These are phyloP conservation scores for Dichotomocladium elegans DNA, from an alignment of 371 early-diverging fungal species.

Conservation along the genomic window DNA sequence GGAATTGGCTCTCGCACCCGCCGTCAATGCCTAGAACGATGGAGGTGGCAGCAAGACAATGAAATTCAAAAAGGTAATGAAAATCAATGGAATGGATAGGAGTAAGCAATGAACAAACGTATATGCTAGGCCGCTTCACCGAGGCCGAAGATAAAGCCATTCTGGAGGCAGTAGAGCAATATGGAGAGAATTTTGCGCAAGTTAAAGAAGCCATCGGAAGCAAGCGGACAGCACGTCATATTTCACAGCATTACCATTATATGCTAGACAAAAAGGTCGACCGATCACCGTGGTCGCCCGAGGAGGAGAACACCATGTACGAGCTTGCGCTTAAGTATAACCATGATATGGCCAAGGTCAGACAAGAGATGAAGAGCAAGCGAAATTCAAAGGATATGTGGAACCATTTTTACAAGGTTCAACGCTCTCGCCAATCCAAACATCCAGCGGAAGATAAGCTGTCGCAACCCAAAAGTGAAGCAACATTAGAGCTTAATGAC, in stretches of 20 bases:
- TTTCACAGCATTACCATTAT: slow-evolving; percentile 38
- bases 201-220: slow-evolving; percentile 22
- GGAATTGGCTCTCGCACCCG: slow-evolving; percentile 21
- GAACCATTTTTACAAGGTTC: slow-evolving; percentile 21
- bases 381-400: slow-evolving; percentile 39
- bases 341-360: slow-evolving; percentile 23
- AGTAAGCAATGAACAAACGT: background rate
- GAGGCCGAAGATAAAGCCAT: slow-evolving; percentile 25
- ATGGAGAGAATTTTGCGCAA: slow-evolving; percentile 30
- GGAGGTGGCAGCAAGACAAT: slow-evolving; percentile 27
- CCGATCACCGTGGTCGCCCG: slow-evolving; percentile 32
- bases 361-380: slow-evolving; percentile 9
- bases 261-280: slow-evolving; percentile 24
- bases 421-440: background rate
- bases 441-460: background rate
- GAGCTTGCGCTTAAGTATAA: slow-evolving; percentile 1
- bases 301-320: slow-evolving; percentile 20
- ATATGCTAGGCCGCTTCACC: slow-evolving; percentile 27
- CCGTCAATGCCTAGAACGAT: slow-evolving; percentile 40
- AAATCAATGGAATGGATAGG: background rate
- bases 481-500: background rate
- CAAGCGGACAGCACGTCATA: slow-evolving; percentile 33
- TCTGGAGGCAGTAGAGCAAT: slow-evolving; percentile 21
- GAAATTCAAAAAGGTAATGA: slow-evolving; percentile 9
- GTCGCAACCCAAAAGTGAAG: background rate